A percentile compares a stretch with the other conserved stretches of the same genome.
Evolutionary conservation across 2,329 filamentous ascomycete genomes (phyloP).

Genomic region (Neofusicoccum sp.): DNA sequence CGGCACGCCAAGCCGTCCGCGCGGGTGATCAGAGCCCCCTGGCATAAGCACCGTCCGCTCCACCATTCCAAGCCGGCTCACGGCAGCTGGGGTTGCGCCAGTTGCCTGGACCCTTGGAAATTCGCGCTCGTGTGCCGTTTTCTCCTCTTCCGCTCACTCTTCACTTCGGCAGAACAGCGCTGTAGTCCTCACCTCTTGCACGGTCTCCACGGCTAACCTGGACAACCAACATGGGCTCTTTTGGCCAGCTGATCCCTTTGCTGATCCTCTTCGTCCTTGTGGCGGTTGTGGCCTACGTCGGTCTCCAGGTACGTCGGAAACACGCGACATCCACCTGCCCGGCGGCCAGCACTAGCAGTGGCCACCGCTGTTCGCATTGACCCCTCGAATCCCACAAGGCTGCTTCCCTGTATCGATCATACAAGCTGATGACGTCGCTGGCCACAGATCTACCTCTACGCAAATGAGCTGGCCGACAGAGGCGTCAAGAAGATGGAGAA

Average conservation of each 20-base stretch:
- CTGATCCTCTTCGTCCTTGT: constrained; percentile 62
- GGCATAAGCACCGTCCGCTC: no score
- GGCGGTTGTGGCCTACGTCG: constrained; percentile 60
- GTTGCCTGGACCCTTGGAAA: background rate
- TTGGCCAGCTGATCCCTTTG: constrained; percentile 61
- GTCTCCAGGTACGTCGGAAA: constrained; percentile 55
- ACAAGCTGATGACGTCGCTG: background rate
- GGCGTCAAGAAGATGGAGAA: constrained; percentile 70
- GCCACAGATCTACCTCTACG: constrained; percentile 62
- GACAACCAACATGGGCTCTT: constrained; percentile 37
- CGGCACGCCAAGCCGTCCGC: no score
- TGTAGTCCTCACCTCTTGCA: background rate
- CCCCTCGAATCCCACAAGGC: background rate
- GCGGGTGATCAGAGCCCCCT: no score
- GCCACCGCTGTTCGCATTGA: constrained; percentile 9
- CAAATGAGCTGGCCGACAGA: constrained; percentile 62
- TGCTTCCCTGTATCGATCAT: background rate
- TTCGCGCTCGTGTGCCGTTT: background rate
- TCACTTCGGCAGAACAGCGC: background rate
- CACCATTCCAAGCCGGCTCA: background rate
- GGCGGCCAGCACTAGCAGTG: background rate
- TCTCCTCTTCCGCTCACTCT: background rate
- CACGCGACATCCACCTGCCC: background rate
- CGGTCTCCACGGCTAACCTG: constrained; percentile 27
- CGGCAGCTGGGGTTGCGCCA: background rate